Percentiles rank a stretch among this genome's conserved stretches.
phyloP scores from a whole-genome alignment of 163 green algal genomes.

The Scenedesmus sp. region DNA sequence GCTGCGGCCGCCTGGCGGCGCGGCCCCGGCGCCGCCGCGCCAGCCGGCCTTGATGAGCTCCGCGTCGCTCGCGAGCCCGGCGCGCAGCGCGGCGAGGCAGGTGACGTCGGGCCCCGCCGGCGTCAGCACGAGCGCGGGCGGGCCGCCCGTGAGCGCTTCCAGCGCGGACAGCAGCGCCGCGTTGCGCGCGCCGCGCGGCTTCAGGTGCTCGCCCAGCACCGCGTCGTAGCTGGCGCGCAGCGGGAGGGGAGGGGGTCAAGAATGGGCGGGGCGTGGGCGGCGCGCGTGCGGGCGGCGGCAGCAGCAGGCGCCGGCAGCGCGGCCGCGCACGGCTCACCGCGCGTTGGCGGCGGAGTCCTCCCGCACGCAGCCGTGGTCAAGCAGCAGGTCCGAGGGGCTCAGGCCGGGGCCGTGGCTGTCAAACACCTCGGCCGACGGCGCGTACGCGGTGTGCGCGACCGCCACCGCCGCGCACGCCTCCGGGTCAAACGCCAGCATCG shows the following conservation, averaged over 20 bases:
- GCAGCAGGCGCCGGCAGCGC: background rate
- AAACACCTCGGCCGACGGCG: constrained; percentile 56
- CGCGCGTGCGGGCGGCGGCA: background rate
- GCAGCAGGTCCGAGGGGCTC: constrained; percentile 55
- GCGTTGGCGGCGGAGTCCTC: constrained; percentile 37
- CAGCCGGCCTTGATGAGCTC: constrained; percentile 61
- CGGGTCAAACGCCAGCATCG: constrained; percentile 48
- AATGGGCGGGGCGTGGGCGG: too few species aligned
- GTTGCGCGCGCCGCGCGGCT: constrained; percentile 35
- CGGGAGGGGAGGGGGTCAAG: background rate
- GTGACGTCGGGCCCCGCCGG: constrained; percentile 49
- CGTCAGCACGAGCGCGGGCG: constrained; percentile 30
- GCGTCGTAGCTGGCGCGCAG: constrained; percentile 32
- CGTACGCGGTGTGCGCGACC: constrained; percentile 54
- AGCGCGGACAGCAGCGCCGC: constrained; percentile 47
- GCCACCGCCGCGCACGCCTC: constrained; percentile 50
- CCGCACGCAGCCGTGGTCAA: constrained; percentile 69
- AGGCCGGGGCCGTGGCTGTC: constrained; percentile 62
- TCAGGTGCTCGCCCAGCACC: background rate
- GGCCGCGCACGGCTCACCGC: constrained; percentile 1
- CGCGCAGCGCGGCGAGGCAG: constrained; percentile 48
- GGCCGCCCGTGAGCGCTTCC: constrained; percentile 41
- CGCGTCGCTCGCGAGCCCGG: constrained; percentile 46
- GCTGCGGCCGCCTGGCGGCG: too few species aligned
- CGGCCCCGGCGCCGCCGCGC: constrained; percentile 44